phyloP scores from a whole-genome alignment of 441 rosid species.

The Aleurites moluccanus region DNA sequence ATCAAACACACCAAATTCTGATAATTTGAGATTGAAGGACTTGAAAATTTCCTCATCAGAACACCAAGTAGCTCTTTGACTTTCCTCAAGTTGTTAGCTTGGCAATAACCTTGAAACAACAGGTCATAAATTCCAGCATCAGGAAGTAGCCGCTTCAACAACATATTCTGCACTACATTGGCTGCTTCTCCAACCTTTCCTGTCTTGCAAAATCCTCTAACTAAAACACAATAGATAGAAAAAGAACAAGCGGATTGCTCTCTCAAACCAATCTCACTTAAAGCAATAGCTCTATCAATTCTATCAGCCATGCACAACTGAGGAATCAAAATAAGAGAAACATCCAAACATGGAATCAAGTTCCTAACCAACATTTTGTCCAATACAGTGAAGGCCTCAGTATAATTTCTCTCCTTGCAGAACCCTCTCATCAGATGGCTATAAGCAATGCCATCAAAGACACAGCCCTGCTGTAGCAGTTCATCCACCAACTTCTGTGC shows the following conservation, averaged over 20 bases:
- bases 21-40: conserved; percentile 49
- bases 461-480: conserved; percentile 43
- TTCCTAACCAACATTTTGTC: conserved; percentile 41
- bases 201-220: conserved; percentile 46
- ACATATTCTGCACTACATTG: conserved; percentile 35
- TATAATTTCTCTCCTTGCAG: conserved; percentile 43
- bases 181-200: conserved; percentile 55
- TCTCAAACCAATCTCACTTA: conserved; percentile 35
- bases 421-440: conserved; percentile 54
- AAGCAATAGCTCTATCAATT: conserved; percentile 35
- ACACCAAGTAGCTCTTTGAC: conserved; percentile 43
- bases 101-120: conserved; percentile 53
- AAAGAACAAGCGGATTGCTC: conserved; percentile 30
- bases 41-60: conserved; percentile 43
- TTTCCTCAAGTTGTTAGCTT: conserved; percentile 39
- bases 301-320: conserved; percentile 41
- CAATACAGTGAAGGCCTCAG: conserved; percentile 43
- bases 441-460: conserved; percentile 42
- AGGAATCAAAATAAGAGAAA: conserved; percentile 51
- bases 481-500: conserved; percentile 46
- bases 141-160: conserved; percentile 36
- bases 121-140: conserved; percentile 37
- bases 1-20: conserved; percentile 44
- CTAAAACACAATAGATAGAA: conserved; percentile 38
- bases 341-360: conserved; percentile 36